A percentile compares a stretch with the other conserved stretches of the same genome.
phyloP scores from a whole-genome alignment of 257 asterid genomes.

The Petunia secreta region DNA sequence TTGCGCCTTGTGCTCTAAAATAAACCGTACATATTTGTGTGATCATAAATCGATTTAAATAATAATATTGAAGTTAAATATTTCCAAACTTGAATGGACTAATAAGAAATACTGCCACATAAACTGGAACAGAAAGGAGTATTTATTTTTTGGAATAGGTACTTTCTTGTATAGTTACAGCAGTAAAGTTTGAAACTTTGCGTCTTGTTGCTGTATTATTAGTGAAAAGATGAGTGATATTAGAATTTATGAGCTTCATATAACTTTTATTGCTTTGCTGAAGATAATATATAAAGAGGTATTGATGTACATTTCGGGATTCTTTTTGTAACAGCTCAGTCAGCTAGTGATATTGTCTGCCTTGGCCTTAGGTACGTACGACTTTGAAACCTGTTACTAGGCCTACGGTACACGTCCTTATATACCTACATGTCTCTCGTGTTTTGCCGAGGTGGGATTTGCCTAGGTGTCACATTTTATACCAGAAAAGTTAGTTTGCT shows the following conservation, averaged over 20 bases:
- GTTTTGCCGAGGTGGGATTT: too few relatives aligned
- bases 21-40: neutral
- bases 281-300: neutral
- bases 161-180: neutral
- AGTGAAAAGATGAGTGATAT: neutral
- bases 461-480: neutral
- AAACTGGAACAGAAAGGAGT: too few relatives aligned
- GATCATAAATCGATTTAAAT: neutral
- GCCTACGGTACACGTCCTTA: too few relatives aligned
- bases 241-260: neutral
- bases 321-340: too few relatives aligned
- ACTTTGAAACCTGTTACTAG: too few relatives aligned
- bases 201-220: neutral
- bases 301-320: neutral
- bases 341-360: too few relatives aligned
- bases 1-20: too few relatives aligned
- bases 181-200: constrained; percentile 7
- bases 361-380: too few relatives aligned
- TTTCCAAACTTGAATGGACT: too few relatives aligned
- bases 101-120: neutral
- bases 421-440: too few relatives aligned
- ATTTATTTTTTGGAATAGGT: neutral
- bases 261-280: neutral
- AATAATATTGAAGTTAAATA: too few relatives aligned
- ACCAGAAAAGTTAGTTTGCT: neutral